These are phyloP conservation scores for Coemansia sp. DNA, from an alignment of 192 early-diverging fungal genomes.

Conservation along the genomic window DNA sequence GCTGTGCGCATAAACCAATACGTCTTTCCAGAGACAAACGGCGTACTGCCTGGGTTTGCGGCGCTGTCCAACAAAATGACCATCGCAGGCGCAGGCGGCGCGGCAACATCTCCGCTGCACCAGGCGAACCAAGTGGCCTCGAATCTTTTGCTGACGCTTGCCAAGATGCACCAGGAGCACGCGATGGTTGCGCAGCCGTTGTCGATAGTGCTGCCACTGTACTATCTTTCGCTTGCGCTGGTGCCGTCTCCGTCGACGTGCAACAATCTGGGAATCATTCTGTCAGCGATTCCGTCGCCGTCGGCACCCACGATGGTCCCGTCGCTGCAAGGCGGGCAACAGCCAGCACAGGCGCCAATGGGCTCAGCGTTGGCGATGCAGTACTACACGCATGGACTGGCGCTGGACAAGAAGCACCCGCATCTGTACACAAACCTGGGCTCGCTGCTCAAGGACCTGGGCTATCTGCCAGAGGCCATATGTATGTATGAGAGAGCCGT, in stretches of 20 bases:
- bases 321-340: conserved; percentile 48
- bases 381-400: conserved; percentile 86
- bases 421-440: conserved; percentile 95
- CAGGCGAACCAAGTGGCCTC: conserved; percentile 50
- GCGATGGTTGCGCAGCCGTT: conserved; percentile 58
- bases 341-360: conserved; percentile 59
- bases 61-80: conserved; percentile 32
- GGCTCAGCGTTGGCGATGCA: conserved; percentile 77
- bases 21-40: conserved; percentile 61
- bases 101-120: conserved; percentile 32
- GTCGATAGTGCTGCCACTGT: conserved; percentile 72
- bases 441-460: conserved; percentile 86
- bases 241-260: conserved; percentile 83
- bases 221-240: conserved; percentile 79
- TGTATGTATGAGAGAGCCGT: conserved; percentile 89
- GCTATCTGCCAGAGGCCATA: conserved; percentile 79
- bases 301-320: conserved; percentile 54
- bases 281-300: conserved; percentile 66
- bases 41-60: conserved; percentile 66
- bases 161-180: conserved; percentile 86
- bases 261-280: conserved; percentile 87
- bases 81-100: conserved; percentile 28
- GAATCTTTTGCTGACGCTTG: conserved; percentile 74
- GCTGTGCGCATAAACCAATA: conserved; percentile 58
- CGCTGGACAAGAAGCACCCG: conserved; percentile 77